Evolutionary conservation across 345 rosid species (phyloP).

Genomic region (Salix brachista): DNA sequence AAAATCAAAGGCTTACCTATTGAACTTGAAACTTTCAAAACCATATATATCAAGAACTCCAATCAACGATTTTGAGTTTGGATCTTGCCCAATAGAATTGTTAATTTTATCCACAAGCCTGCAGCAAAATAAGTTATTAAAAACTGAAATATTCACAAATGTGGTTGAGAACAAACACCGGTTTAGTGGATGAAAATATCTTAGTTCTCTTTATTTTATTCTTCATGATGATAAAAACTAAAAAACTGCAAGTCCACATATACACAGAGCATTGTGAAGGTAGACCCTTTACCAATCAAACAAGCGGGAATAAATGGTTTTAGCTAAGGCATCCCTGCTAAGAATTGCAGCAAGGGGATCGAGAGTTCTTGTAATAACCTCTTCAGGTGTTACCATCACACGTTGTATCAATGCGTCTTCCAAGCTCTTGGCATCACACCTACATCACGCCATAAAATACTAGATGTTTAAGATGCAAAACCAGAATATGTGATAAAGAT

Average conservation of each 20-base stretch:
- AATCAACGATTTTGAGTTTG: constrained; percentile 85
- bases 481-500: neutral
- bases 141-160: neutral
- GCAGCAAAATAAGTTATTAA: constrained; percentile 15
- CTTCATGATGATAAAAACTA: too few species aligned
- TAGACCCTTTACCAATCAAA: constrained; percentile 80
- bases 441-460: constrained; percentile 25
- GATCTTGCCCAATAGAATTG: constrained; percentile 95
- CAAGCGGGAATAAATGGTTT: constrained; percentile 91
- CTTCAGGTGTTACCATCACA: constrained; percentile 99
- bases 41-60: constrained; percentile 99
- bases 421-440: constrained; percentile 85
- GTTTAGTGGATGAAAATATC: neutral
- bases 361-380: constrained; percentile 92
- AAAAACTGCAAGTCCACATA: too few species aligned
- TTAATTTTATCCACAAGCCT: constrained; percentile 98
- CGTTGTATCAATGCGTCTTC: constrained; percentile 96
- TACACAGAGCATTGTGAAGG: constrained; percentile 2
- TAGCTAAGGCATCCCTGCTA: constrained; percentile 97
- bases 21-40: constrained; percentile 94
- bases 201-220: neutral
- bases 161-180: constrained; percentile 1
- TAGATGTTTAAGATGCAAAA: constrained; percentile 14
- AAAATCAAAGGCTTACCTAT: constrained; percentile 56
- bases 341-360: constrained; percentile 78